phyloP scores from a whole-genome alignment of 176 grass and related monocot species.

The Carex cristatella region DNA sequence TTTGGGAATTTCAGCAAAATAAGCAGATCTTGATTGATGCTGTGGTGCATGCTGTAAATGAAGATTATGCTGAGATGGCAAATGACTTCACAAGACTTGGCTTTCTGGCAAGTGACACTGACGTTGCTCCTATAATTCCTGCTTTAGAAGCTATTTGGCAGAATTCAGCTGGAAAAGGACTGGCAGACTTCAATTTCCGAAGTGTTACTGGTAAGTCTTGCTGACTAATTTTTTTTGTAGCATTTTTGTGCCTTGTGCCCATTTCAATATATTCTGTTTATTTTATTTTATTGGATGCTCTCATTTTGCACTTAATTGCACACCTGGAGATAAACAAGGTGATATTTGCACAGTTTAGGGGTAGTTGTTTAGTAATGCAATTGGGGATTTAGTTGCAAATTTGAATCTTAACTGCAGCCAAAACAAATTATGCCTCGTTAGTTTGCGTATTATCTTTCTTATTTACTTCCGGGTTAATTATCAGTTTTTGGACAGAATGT shows the following conservation, averaged over 20 bases:
- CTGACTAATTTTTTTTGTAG: neutral
- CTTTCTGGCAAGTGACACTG: slow-evolving; percentile 87
- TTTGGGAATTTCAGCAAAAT: slow-evolving; percentile 69
- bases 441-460: neutral
- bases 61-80: slow-evolving; percentile 99
- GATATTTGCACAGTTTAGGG: neutral
- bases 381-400: neutral
- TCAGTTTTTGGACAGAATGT: neutral
- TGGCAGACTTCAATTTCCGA: slow-evolving; percentile 97
- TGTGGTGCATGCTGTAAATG: slow-evolving; percentile 97
- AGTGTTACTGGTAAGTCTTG: slow-evolving; percentile 71
- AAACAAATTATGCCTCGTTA: neutral
- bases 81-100: slow-evolving; percentile 99
- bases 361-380: neutral
- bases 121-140: slow-evolving; percentile 91
- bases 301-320: neutral
- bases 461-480: neutral
- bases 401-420: neutral
- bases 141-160: slow-evolving; percentile 97
- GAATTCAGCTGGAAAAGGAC: slow-evolving; percentile 92
- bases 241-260: neutral
- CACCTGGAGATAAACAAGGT: neutral
- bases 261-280: neutral
- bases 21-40: slow-evolving; percentile 98
- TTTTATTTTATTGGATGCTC: neutral